These are phyloP conservation scores for Orbilia javanica DNA, from an alignment of 2,329 filamentous ascomycete species.

Conservation along the genomic window DNA sequence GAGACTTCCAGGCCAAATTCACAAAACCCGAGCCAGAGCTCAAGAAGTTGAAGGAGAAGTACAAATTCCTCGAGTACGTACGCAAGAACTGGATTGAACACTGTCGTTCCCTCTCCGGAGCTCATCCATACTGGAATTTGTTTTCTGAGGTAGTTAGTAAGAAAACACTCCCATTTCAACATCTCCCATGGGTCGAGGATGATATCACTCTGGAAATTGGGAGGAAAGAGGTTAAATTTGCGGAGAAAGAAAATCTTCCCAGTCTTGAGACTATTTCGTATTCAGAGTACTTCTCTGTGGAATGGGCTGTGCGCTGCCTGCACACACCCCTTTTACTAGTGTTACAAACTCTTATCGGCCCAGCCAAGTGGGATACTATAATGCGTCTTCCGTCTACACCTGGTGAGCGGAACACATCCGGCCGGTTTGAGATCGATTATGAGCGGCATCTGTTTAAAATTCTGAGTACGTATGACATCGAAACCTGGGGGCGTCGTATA, in stretches of 20 bases:
- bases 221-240: not conserved
- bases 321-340: not conserved
- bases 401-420: too few species aligned
- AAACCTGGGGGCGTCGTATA: too few species aligned
- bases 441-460: not conserved
- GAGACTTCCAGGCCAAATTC: not conserved
- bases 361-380: not conserved
- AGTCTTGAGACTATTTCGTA: not conserved
- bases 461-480: too few species aligned
- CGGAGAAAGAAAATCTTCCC: too few species aligned
- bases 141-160: not conserved
- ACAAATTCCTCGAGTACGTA: slow-evolving; percentile 6
- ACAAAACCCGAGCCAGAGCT: not conserved
- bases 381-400: not conserved
- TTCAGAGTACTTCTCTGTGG: not conserved
- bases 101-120: not conserved
- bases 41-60: not conserved
- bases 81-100: slow-evolving; percentile 16
- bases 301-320: not conserved
- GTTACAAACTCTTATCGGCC: not conserved
- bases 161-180: not conserved
- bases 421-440: too few species aligned
- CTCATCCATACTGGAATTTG: not conserved
- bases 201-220: not conserved
- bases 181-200: not conserved